Evolutionary conservation across 1,284 basidiomycete species (phyloP).

Genomic region (Pseudozyma thailandica): DNA sequence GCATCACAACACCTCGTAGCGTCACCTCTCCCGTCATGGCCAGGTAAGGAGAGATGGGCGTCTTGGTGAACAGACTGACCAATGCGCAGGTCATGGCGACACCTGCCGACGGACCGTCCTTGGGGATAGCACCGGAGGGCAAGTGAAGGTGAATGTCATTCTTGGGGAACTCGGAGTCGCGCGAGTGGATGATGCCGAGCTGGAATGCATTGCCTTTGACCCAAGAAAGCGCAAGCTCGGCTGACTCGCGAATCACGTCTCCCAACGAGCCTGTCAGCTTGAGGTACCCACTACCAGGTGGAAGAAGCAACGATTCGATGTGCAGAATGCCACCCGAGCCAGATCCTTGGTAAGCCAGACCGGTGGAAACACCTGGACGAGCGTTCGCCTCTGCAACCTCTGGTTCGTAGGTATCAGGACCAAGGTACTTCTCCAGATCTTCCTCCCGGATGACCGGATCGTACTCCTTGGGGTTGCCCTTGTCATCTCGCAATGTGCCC

Average conservation of each 20-base stretch:
- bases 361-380: slow-evolving; percentile 79
- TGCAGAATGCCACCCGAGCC: slow-evolving; percentile 87
- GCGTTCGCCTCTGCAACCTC: slow-evolving; percentile 80
- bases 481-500: slow-evolving; percentile 56
- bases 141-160: slow-evolving; percentile 89
- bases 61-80: slow-evolving; percentile 81
- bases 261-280: slow-evolving; percentile 81
- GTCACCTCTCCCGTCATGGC: slow-evolving; percentile 67
- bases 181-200: slow-evolving; percentile 78
- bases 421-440: slow-evolving; percentile 86
- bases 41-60: slow-evolving; percentile 69
- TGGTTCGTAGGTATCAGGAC: slow-evolving; percentile 81
- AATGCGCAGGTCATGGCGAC: slow-evolving; percentile 87
- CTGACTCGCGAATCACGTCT: slow-evolving; percentile 84
- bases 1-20: slow-evolving; percentile 63
- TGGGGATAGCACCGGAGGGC: slow-evolving; percentile 85
- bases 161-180: slow-evolving; percentile 78
- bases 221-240: slow-evolving; percentile 78
- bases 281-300: slow-evolving; percentile 77
- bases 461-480: slow-evolving; percentile 71
- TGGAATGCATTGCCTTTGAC: slow-evolving; percentile 82
- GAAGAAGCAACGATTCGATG: slow-evolving; percentile 79
- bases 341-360: slow-evolving; percentile 86
- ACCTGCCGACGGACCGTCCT: slow-evolving; percentile 86
- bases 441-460: slow-evolving; percentile 75